Conservation (phyloP, 1,284 basidiomycete species). For the Coriolopsis trogii region DNA sequence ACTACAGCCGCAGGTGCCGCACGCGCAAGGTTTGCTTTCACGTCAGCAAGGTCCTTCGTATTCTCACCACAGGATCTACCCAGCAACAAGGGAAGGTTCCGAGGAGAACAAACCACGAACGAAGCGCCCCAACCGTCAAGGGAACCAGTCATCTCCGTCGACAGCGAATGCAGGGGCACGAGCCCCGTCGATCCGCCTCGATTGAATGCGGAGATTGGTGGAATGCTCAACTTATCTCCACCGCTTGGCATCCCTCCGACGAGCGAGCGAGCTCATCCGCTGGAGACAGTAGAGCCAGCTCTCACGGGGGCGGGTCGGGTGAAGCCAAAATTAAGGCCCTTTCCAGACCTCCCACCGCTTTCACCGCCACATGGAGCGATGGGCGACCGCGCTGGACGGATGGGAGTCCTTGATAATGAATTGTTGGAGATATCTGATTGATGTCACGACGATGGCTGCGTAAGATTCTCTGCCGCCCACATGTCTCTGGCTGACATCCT, state of each 20-base stretch:
- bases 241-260: too few relatives aligned
- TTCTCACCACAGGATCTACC: conserved; percentile 13
- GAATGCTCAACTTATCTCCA: too few relatives aligned
- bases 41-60: conserved; percentile 15
- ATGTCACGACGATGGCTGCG: conserved; percentile 4
- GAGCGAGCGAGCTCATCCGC: too few relatives aligned
- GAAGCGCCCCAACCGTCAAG: conserved; percentile 4
- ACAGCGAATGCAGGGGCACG: not conserved
- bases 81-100: conserved; percentile 5
- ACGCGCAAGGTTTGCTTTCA: conserved; percentile 19
- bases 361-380: conserved; percentile 16
- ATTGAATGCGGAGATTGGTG: not conserved
- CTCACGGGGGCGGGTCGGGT: not conserved
- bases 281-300: too few relatives aligned
- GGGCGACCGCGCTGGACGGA: not conserved
- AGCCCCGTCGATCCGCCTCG: conserved; percentile 5
- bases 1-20: conserved; percentile 2
- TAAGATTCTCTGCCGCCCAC: conserved; percentile 5
- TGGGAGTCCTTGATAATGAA: conserved; percentile 9
- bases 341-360: conserved; percentile 20
- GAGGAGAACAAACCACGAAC: conserved; percentile 2
- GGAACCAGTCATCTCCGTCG: conserved; percentile 8
- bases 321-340: conserved; percentile 8
- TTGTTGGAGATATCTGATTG: conserved; percentile 27
- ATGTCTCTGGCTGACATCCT: conserved; percentile 8